phyloP scores from a whole-genome alignment of 2,329 filamentous ascomycete species.

The Fusarium sp. region DNA sequence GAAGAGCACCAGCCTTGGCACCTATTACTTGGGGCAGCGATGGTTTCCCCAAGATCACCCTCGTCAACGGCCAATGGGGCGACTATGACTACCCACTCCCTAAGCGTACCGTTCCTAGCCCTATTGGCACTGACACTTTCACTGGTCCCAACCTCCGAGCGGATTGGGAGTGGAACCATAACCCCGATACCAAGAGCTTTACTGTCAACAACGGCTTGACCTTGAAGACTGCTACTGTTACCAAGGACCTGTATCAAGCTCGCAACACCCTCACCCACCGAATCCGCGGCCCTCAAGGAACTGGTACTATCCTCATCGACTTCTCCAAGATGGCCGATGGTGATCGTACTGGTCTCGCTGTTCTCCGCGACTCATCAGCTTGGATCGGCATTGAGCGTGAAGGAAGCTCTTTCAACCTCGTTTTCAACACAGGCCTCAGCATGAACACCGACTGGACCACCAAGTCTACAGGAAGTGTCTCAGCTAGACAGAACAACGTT shows the following conservation, averaged over 20 bases:
- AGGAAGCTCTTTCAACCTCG: constrained; percentile 1
- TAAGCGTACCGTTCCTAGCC: background rate
- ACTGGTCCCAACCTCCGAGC: background rate
- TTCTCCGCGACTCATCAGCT: background rate
- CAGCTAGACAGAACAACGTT: background rate
- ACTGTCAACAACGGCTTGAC: constrained; percentile 7
- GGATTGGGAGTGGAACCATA: constrained; percentile 19
- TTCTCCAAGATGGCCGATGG: constrained; percentile 11
- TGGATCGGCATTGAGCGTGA: constrained; percentile 13
- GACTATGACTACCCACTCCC: constrained; percentile 8
- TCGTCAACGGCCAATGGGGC: background rate
- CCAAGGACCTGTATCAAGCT: constrained; percentile 10
- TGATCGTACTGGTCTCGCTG: background rate
- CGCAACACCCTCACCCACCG: constrained; percentile 5
- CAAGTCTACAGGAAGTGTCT: background rate
- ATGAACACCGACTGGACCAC: constrained; percentile 14
- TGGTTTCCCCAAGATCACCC: background rate
- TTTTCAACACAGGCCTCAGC: background rate
- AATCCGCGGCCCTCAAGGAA: constrained; percentile 3
- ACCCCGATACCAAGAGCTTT: background rate
- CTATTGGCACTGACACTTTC: background rate
- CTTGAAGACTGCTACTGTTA: constrained; percentile 1
- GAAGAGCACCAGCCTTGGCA: constrained; percentile 65
- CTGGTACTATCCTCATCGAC: background rate
- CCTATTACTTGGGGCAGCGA: constrained; percentile 50